phyloP scores from a whole-genome alignment of 1,284 basidiomycete genomes.

The Fomitopsis schrenkii region DNA sequence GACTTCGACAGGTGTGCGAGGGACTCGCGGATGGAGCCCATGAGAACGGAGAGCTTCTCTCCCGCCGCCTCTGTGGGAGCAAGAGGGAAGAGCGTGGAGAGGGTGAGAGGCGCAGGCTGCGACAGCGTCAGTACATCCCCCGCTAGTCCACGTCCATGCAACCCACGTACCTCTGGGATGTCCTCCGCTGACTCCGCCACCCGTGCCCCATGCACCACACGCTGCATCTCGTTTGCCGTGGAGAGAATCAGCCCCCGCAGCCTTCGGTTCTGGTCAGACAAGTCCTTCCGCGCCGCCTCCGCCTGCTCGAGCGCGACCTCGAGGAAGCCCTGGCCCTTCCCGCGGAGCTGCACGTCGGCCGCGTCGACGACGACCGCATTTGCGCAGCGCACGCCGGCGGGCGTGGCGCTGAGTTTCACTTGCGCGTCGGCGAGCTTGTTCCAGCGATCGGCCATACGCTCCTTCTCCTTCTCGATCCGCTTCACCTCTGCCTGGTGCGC shows the following conservation, averaged over 20 bases:
- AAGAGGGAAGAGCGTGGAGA: constrained; percentile 53
- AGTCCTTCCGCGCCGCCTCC: constrained; percentile 59
- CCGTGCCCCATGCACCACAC: constrained; percentile 42
- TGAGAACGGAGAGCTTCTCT: constrained; percentile 46
- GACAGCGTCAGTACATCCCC: background rate
- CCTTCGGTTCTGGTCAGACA: constrained; percentile 68
- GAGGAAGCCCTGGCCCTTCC: constrained; percentile 51
- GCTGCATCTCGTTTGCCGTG: constrained; percentile 66
- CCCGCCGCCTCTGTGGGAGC: constrained; percentile 46
- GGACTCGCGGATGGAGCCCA: constrained; percentile 40
- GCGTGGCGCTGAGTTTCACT: constrained; percentile 39
- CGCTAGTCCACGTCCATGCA: background rate
- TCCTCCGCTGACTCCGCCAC: constrained; percentile 24
- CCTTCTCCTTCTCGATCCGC: constrained; percentile 79
- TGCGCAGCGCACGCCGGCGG: constrained; percentile 50
- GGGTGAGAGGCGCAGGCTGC: constrained; percentile 45
- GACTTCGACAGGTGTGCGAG: constrained; percentile 9
- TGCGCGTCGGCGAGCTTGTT: constrained; percentile 67
- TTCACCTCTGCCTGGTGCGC: constrained; percentile 73
- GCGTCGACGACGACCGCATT: constrained; percentile 51
- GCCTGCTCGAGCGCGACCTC: constrained; percentile 75
- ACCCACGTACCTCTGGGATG: constrained; percentile 40
- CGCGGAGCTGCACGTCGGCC: constrained; percentile 36
- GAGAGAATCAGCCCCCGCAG: constrained; percentile 68
- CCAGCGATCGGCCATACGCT: constrained; percentile 77